Evolutionary conservation across 495 filamentous ascomycete genomes (phyloP), one percentile per base, ranked within the genome.

Genomic region (Oidiodendron maius): DNA sequence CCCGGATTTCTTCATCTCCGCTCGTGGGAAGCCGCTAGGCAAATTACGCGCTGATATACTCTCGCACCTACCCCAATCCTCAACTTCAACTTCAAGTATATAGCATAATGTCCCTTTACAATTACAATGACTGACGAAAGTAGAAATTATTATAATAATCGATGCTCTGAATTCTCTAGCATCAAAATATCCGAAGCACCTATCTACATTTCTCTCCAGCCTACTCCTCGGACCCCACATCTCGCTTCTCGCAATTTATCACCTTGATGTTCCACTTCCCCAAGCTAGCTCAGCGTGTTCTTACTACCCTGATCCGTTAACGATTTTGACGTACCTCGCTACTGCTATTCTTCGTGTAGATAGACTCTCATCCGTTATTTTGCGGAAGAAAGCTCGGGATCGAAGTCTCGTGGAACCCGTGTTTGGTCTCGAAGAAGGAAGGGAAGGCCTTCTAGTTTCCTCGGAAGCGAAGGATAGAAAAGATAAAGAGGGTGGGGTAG

Each of bases 361-460:
- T 0, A 82, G 77, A 15, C 75, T 95, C 48, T 68, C 77, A 3
- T 88, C 96, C 34, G 72, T 82, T 32, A 65, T 91, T 10, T 78
- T 78, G 10, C 68, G 70, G 25, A 87, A 86, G 56, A 69, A 70
- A 13, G 87, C 89, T 4, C 74, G 73, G 5, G 80, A 90, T 55
- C 74, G 82, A 46, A 87, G 83, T 50, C 63, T 84, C 16, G 77
- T 69, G 16, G 78, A 79, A 42, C 93, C 91, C 0, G 70, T 74
- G 15, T 95, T 84, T 57, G 93, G 93, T 1, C 71, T 96, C 0
- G 71, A 70, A 15, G 86, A 94, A 62, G 78, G 78, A 9, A 70
- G 73, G 21, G 87, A 94, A 54, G 91, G 91, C 24, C 74, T 90
- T 11, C 55, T 95, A 0, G 57, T 84, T 12, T 84, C 86, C 0